Base-by-base conservation (phyloP, 805 yeast species). In the Cyberlindnera sargentensis region DNA sequence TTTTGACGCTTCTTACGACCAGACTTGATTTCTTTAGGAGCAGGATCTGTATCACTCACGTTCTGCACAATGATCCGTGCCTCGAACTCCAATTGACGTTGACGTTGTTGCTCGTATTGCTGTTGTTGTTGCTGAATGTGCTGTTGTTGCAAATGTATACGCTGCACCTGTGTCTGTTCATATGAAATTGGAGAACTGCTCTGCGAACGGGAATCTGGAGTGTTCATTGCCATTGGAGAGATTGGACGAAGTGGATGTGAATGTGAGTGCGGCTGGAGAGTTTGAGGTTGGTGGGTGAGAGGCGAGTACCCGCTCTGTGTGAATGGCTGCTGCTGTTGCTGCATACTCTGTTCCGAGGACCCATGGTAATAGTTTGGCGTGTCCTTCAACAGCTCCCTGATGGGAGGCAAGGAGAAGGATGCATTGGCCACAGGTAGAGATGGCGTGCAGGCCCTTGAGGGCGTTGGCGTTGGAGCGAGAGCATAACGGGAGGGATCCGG, bases 1-100 rank as follows among this genome's bases (percentile, higher is more conserved):
- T 85, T 85, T 43, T 84, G 82, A 50, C 95, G 73, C 40, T 79
- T 72, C 42, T 64, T 64, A 44, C 66, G 40, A 15, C 40, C 40
- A 10, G 27, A 26, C 9, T 37, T 30, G 7, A 30, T 20, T 15
- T 37, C 34, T 30, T 30, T 37, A 11, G 34, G 27, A 5, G 30
- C 27, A 1, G 34, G 9, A 20, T 29, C 33, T 5, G 32, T 9
- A 8, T 30, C 40, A n/a, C 8, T 6, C 6, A 20, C 34, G 23
- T 31, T 27, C 20, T 35, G 37, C 8, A 26, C 37, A 2, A 28
- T 8, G n/a, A 35, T 4, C 28, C 28, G 39, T 9, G 32, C 39
- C 23, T 37, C 34, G 26, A 37, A 20, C n/a, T 37, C 40, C 27
- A 37, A 9, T 6, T 31, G 40, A 20, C n/a, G 33, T 30, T 37